These are phyloP conservation scores for Sugiyamaella novakii DNA, from an alignment of 1,139 yeast genomes.

Conservation along the genomic window DNA sequence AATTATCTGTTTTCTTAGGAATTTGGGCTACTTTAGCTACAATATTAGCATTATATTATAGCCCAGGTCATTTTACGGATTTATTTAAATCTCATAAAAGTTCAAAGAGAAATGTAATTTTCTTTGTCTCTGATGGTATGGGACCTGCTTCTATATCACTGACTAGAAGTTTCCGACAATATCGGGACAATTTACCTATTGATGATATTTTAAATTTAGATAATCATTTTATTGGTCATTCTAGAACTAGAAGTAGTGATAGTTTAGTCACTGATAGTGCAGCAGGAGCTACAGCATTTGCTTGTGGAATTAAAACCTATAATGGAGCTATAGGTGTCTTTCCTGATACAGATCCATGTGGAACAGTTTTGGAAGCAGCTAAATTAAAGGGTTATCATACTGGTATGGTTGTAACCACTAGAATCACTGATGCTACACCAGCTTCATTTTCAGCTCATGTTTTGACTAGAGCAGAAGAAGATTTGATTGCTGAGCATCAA, in stretches of 20 bases:
- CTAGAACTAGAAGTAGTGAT: slow-evolving; percentile 72
- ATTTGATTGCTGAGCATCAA: slow-evolving; percentile 81
- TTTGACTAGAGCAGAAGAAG: slow-evolving; percentile 71
- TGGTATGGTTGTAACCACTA: slow-evolving; percentile 84
- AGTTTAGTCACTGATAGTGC: slow-evolving; percentile 87
- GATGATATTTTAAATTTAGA: slow-evolving; percentile 64
- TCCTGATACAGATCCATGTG: slow-evolving; percentile 65
- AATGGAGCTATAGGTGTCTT: slow-evolving; percentile 84
- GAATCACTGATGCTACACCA: slow-evolving; percentile 86
- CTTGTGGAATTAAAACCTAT: slow-evolving; percentile 76
- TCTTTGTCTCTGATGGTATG: slow-evolving; percentile 91
- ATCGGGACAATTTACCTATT: slow-evolving; percentile 51
- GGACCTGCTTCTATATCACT: slow-evolving; percentile 82
- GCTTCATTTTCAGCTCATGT: slow-evolving; percentile 84
- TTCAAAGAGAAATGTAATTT: slow-evolving; percentile 61
- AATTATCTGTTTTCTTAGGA: slow-evolving; percentile 14
- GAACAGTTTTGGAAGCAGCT: slow-evolving; percentile 81
- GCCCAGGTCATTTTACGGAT: slow-evolving; percentile 13
- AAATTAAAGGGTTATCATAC: slow-evolving; percentile 74
- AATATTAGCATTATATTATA: slow-evolving; percentile 21
- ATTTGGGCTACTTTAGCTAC: slow-evolving; percentile 27
- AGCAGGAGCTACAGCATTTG: slow-evolving; percentile 91
- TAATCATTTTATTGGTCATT: slow-evolving; percentile 67
- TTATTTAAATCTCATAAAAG: slow-evolving; percentile 17
- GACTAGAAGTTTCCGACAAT: slow-evolving; percentile 70